A percentile compares a stretch with the other conserved stretches of the same genome.
Conservation (phyloP, 108 stramenopile genomes). For the Skeletonema costatum region DNA sequence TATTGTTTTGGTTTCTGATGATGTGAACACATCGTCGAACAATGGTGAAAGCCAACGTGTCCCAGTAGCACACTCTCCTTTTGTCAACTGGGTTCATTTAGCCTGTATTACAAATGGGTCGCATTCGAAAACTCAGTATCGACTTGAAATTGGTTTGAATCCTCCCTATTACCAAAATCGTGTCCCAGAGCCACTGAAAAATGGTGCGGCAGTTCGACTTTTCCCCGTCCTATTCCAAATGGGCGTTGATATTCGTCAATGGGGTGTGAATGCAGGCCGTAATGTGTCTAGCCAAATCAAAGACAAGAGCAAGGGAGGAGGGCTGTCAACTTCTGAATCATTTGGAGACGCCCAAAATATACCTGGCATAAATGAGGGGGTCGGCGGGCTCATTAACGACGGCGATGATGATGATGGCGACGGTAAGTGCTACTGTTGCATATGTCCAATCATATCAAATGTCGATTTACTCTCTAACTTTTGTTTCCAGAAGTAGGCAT, state of each 20-base stretch:
- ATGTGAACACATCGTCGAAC: slow-evolving; percentile 2
- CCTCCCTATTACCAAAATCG: slow-evolving; percentile 62
- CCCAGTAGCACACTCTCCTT: slow-evolving; percentile 64
- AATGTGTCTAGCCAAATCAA: slow-evolving; percentile 57
- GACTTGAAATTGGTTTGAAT: slow-evolving; percentile 70
- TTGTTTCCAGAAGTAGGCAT: slow-evolving; percentile 69
- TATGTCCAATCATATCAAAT: too few relatives aligned
- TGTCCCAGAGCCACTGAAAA: slow-evolving; percentile 68
- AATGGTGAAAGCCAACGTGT: slow-evolving; percentile 37
- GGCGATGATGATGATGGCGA: slow-evolving; percentile 50
- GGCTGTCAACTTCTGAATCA: slow-evolving; percentile 54
- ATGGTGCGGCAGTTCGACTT: slow-evolving; percentile 66
- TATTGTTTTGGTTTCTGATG: slow-evolving; percentile 63
- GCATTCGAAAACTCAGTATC: slow-evolving; percentile 49
- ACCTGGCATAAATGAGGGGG: slow-evolving; percentile 5
- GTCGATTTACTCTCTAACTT: too few relatives aligned
- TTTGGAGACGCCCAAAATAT: slow-evolving; percentile 25
- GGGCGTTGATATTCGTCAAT: slow-evolving; percentile 91
- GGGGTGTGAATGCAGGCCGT: slow-evolving; percentile 75
- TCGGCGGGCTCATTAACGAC: slow-evolving; percentile 56
- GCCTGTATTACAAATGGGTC: slow-evolving; percentile 14
- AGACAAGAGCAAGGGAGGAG: slow-evolving; percentile 38
- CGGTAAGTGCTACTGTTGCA: slow-evolving; percentile 81
- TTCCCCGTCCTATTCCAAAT: slow-evolving; percentile 87
- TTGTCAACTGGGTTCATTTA: slow-evolving; percentile 65